phyloP scores from a whole-genome alignment of 2,329 filamentous ascomycete species.

The Verticillium longisporum region DNA sequence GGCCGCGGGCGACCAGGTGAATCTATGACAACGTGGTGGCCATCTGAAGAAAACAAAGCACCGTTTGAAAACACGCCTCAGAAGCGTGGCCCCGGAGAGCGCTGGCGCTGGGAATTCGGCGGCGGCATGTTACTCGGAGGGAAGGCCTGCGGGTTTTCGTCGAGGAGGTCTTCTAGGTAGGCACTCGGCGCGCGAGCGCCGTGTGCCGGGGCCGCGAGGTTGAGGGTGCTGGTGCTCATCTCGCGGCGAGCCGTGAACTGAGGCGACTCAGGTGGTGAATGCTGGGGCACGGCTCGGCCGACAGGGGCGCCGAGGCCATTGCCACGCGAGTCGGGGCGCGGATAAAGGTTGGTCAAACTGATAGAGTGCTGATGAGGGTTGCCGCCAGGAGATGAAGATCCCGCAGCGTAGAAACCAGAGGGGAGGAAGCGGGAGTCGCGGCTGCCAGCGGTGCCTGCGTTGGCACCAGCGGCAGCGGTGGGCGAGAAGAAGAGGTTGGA shows the following conservation, averaged over 20 bases:
- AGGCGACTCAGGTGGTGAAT: conserved; percentile 61
- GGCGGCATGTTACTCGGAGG: conserved; percentile 34
- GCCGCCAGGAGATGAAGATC: conserved; percentile 41
- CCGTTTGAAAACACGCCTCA: neutral
- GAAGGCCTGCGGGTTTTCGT: conserved; percentile 56
- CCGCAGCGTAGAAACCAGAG: conserved; percentile 82
- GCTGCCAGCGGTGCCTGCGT: conserved; percentile 46
- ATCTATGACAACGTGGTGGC: neutral
- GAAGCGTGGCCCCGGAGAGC: neutral
- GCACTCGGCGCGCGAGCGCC: conserved; percentile 76
- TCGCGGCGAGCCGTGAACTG: conserved; percentile 41
- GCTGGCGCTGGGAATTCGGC: neutral
- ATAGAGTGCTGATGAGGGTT: conserved; percentile 46
- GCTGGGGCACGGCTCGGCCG: conserved; percentile 28
- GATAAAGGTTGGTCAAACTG: conserved; percentile 50
- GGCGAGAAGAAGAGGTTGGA: conserved; percentile 91
- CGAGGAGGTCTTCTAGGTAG: conserved; percentile 84
- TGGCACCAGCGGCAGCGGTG: conserved; percentile 58
- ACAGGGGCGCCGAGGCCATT: conserved; percentile 9
- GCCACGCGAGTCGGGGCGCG: conserved; percentile 48
- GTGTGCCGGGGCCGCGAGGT: conserved; percentile 48
- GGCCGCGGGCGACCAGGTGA: neutral
- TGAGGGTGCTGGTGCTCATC: conserved; percentile 59
- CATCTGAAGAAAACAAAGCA: neutral
- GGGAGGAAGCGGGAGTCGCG: conserved; percentile 79